Conservation (phyloP, 306 rosid species). For the Cucumis melo region DNA sequence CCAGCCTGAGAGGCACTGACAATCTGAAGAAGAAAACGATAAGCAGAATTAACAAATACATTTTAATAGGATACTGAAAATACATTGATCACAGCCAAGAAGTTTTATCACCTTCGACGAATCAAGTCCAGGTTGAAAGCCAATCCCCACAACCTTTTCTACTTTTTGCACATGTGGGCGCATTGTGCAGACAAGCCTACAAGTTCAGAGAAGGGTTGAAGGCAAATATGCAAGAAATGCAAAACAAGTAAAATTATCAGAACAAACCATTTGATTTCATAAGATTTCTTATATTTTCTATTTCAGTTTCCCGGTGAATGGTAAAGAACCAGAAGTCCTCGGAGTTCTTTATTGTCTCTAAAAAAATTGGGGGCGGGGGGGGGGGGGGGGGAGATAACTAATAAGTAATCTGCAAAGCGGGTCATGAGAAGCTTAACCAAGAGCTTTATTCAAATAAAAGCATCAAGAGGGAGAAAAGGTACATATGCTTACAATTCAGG, state of each 20-base stretch:
- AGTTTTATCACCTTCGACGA: slow-evolving; percentile 57
- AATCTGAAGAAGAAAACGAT: slow-evolving; percentile 32
- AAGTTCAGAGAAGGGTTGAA: not conserved
- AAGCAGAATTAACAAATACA: not conserved
- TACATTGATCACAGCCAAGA: not conserved
- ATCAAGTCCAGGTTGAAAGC: slow-evolving; percentile 96
- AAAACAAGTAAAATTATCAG: not conserved
- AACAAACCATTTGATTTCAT: not conserved
- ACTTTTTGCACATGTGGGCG: slow-evolving; percentile 59
- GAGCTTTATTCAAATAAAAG: not conserved
- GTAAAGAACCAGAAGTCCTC: not conserved
- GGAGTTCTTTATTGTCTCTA: not conserved
- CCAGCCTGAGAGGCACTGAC: slow-evolving; percentile 97
- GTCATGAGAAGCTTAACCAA: not conserved
- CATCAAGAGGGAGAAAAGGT: not conserved
- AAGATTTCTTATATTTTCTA: not conserved
- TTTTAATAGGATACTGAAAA: not conserved
- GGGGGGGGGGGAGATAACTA: no score
- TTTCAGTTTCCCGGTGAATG: not conserved
- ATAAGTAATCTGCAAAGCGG: not conserved
- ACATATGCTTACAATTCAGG: slow-evolving; percentile 64
- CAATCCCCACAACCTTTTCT: slow-evolving; percentile 83
- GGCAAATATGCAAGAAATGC: not conserved
- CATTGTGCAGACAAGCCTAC: slow-evolving; percentile 65
- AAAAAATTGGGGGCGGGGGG: not conserved